These are phyloP conservation scores for Lactifluus subvellereus DNA, from an alignment of 768 basidiomycete genomes.

Conservation along the genomic window DNA sequence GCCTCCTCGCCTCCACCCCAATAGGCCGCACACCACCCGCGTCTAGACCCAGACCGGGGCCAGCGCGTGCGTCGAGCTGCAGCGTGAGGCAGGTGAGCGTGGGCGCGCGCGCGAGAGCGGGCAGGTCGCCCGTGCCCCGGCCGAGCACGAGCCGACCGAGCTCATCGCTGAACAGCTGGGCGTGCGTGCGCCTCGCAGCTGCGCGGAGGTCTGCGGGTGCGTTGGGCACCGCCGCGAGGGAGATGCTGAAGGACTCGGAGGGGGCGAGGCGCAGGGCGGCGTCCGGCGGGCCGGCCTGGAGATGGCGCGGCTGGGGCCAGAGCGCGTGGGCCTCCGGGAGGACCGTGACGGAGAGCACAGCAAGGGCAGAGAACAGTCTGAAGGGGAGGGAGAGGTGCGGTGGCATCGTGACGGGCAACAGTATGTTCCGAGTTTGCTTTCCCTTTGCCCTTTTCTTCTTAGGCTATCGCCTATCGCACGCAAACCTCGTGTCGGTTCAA, in stretches of 20 bases:
- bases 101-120: constrained; percentile 36
- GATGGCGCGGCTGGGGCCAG: constrained; percentile 35
- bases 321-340: constrained; percentile 27
- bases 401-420: neutral
- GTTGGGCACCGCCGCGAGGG: constrained; percentile 34
- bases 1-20: constrained; percentile 30
- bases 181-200: constrained; percentile 48
- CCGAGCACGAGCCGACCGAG: constrained; percentile 54
- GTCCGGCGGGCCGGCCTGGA: constrained; percentile 29
- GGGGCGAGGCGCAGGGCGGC: constrained; percentile 37
- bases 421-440: neutral
- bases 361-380: neutral
- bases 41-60: neutral
- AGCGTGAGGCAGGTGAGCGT: constrained; percentile 42
- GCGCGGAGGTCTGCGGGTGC: constrained; percentile 52
- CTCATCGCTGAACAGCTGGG: constrained; percentile 40
- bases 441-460: neutral
- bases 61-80: constrained; percentile 32
- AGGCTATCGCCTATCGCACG: neutral
- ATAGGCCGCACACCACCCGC: constrained; percentile 28
- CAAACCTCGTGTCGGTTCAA: no score
- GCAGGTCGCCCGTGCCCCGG: constrained; percentile 46
- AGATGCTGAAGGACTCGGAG: constrained; percentile 42
- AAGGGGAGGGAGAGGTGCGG: neutral
- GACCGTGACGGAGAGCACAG: constrained; percentile 20